Evolutionary conservation across 345 rosid species (phyloP).

Genomic region (Euphorbia peplus): DNA sequence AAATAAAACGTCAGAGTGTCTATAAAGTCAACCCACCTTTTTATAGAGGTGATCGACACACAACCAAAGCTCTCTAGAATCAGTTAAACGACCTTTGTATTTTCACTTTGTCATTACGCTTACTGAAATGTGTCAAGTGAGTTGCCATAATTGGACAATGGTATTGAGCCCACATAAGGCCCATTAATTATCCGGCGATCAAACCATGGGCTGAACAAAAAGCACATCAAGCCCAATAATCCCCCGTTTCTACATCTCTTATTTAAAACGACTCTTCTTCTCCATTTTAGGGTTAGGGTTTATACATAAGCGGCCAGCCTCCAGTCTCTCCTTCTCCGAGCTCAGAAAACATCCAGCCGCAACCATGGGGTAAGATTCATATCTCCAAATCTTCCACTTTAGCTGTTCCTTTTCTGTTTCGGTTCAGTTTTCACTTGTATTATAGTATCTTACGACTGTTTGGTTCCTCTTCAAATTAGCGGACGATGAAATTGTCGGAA

Average conservation of each 20-base stretch:
- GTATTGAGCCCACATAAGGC: too few species aligned
- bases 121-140: too few species aligned
- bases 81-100: too few species aligned
- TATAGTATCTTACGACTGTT: background rate
- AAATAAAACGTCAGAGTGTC: too few species aligned
- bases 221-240: background rate
- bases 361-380: conserved; percentile 17
- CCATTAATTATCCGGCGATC: too few species aligned
- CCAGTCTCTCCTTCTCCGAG: background rate
- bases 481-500: background rate
- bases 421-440: background rate
- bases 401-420: background rate
- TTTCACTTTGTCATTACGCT: too few species aligned
- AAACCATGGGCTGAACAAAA: background rate
- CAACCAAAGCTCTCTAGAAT: too few species aligned
- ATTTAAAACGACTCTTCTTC: background rate
- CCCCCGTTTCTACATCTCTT: background rate
- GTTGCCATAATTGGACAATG: too few species aligned
- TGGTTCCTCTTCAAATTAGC: too few species aligned
- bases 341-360: background rate
- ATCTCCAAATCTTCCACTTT: too few species aligned
- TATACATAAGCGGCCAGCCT: background rate
- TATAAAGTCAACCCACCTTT: too few species aligned
- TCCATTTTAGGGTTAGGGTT: background rate
- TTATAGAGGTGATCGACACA: too few species aligned